A percentile compares a stretch with the other conserved stretches of the same genome.
Conservation (phyloP, 2,329 filamentous ascomycete species). For the Coccinonectria pachysandricola region DNA sequence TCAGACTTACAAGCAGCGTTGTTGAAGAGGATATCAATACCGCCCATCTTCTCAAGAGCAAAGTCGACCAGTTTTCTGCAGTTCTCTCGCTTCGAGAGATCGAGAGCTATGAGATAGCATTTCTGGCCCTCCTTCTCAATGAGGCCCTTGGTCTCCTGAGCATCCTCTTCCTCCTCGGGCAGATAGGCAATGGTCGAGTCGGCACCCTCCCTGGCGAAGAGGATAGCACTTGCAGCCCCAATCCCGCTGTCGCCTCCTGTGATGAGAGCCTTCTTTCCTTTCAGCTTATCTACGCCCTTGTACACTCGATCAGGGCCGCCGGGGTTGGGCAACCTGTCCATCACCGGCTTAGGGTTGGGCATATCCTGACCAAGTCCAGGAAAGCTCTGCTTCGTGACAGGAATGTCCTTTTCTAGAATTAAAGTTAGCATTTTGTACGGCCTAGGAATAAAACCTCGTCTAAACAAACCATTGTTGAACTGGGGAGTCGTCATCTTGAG, state of each 20-base stretch:
- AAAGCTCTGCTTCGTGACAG: slow-evolving; percentile 19
- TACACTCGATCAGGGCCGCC: slow-evolving; percentile 61
- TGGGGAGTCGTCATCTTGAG: slow-evolving; percentile 13
- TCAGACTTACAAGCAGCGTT: slow-evolving; percentile 60
- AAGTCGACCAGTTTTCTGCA: slow-evolving; percentile 61
- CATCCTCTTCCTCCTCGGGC: slow-evolving; percentile 65
- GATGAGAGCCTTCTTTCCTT: slow-evolving; percentile 66
- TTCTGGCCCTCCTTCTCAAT: slow-evolving; percentile 58
- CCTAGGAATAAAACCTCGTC: too few species aligned
- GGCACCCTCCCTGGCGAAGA: slow-evolving; percentile 75
- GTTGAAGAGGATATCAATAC: slow-evolving; percentile 65
- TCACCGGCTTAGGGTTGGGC: slow-evolving; percentile 38
- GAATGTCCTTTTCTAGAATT: slow-evolving; percentile 27
- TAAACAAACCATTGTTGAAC: slow-evolving; percentile 17
- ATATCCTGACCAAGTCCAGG: slow-evolving; percentile 20
- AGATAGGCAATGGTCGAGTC: slow-evolving; percentile 65
- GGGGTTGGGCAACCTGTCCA: slow-evolving; percentile 55
- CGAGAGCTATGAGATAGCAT: slow-evolving; percentile 52
- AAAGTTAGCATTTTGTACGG: too few species aligned
- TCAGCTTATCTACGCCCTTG: slow-evolving; percentile 64
- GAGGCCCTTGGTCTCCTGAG: slow-evolving; percentile 59
- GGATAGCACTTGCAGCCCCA: slow-evolving; percentile 61
- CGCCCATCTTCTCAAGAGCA: slow-evolving; percentile 54
- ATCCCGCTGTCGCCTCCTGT: slow-evolving; percentile 76
- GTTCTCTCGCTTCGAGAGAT: slow-evolving; percentile 55